Evolutionary conservation across 2,329 filamentous ascomycete species (phyloP), one percentile per base, ranked within the genome.

Genomic region (Neofusicoccum kwambonambiense): DNA sequence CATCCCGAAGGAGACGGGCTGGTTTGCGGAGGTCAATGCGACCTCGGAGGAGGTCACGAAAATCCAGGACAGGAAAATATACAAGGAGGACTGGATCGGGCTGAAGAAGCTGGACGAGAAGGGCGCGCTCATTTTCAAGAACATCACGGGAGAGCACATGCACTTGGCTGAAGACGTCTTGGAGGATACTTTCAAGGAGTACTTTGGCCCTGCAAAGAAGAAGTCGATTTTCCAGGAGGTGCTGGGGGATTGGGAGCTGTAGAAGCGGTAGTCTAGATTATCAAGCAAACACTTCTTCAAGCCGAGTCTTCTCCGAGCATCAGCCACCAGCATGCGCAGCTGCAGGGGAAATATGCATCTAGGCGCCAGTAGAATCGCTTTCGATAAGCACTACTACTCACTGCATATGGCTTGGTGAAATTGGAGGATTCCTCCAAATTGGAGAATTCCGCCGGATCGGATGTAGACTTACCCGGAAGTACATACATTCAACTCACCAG

Each of bases 81-180:
- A 97, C 77, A 86, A 85, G 70, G 90, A 98, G 79, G 94, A 99
- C 80, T 99, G 95, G 95, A 80, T 99, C 34, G 95, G 95, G 0
- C 80, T 99, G 75, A 90, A 86, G 76, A 79, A 81, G 71, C 80
- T 99, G 72, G 93, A 97, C 79, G 80, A 89, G 75, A 90, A 90
- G 80, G 91, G 90, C 2, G 91, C 86, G 1, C 79, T 99, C 70
- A 84, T 89, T 64, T 97, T 97, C 78, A 83, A 87, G 75, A 88
- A 83, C 2, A 84, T 88, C 0, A 83, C 88, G 4, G 95, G 94
- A 0, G 86, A 86, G 27, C 95, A 99, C 80, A 98, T 99, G 93
- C 80, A 88, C 67, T 80, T 98, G 67, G 79, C 82, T 0, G 87
- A 91, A 11, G 81, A 90, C 70, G 76, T 89, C 35, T 75, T 98